Conservation (phyloP, 2,329 filamentous ascomycete species). For the Aureobasidium sp. region DNA sequence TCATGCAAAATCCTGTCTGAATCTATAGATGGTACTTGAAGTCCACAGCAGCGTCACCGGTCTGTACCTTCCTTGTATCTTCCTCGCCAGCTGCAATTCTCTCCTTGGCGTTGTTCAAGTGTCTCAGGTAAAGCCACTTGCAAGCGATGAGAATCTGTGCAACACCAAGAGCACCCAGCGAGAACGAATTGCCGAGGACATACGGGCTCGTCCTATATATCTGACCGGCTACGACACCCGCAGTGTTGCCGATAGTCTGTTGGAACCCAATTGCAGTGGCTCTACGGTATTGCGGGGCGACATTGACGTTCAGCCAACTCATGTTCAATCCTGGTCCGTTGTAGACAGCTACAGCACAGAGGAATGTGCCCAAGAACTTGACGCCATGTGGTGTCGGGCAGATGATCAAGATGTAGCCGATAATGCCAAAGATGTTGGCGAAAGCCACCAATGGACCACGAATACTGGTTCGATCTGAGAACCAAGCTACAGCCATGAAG, state of each 20-base stretch:
- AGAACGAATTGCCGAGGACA: constrained; percentile 17
- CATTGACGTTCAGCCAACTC: constrained; percentile 45
- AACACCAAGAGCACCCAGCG: constrained; percentile 12
- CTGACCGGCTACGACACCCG: constrained; percentile 44
- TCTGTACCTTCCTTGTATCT: constrained; percentile 15
- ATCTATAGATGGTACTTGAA: constrained; percentile 17
- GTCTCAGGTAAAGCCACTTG: constrained; percentile 15
- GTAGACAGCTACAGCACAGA: constrained; percentile 24
- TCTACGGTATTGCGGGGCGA: constrained; percentile 43
- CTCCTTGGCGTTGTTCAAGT: constrained; percentile 13
- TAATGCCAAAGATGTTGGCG: constrained; percentile 21
- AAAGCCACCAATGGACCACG: constrained; percentile 22
- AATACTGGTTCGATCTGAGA: constrained; percentile 39
- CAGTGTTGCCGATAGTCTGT: constrained; percentile 43
- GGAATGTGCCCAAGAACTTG: constrained; percentile 25
- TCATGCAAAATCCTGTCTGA: background rate
- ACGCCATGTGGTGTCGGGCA: constrained; percentile 19
- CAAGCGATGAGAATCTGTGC: constrained; percentile 12
- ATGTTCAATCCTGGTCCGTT: constrained; percentile 37
- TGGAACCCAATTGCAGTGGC: constrained; percentile 42
- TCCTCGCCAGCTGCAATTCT: constrained; percentile 9
- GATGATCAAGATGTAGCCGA: constrained; percentile 23
- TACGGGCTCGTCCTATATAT: constrained; percentile 32
- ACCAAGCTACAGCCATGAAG: constrained; percentile 41
- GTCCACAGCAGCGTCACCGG: constrained; percentile 11